Conservation (phyloP, 2,329 filamentous ascomycete genomes). For the Setomelanomma holmii region DNA sequence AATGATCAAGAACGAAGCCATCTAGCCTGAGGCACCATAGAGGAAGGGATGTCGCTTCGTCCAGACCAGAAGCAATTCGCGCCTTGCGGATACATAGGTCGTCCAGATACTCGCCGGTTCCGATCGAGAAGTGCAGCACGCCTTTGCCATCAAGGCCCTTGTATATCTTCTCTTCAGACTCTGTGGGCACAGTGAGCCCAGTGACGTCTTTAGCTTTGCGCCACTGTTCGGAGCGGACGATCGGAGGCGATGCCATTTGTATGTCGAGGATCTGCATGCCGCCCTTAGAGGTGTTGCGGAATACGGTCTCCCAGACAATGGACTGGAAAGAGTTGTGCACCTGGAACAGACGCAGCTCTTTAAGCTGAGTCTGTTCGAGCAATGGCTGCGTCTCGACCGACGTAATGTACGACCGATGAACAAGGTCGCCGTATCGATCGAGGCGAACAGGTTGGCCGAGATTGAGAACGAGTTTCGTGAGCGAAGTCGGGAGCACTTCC, state of each 20-base stretch:
- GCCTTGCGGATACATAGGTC: slow-evolving; percentile 39
- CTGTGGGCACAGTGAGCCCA: slow-evolving; percentile 26
- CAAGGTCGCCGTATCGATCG: slow-evolving; percentile 12
- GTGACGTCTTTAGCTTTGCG: slow-evolving; percentile 27
- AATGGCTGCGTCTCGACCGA: slow-evolving; percentile 33
- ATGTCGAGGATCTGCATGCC: slow-evolving; percentile 36
- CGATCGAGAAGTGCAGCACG: slow-evolving; percentile 32
- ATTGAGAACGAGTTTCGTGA: slow-evolving; percentile 40
- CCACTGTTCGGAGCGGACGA: slow-evolving; percentile 35
- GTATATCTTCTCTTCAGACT: slow-evolving; percentile 24
- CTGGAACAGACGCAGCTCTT: slow-evolving; percentile 37
- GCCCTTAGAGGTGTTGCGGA: slow-evolving; percentile 24
- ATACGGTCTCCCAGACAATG: slow-evolving; percentile 42
- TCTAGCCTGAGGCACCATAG: slow-evolving; percentile 38
- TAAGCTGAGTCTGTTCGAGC: slow-evolving; percentile 27
- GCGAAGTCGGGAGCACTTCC: slow-evolving; percentile 22
- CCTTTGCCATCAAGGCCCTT: slow-evolving; percentile 41
- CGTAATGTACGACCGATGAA: slow-evolving; percentile 30
- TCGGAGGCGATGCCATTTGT: slow-evolving; percentile 33
- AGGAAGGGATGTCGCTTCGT: slow-evolving; percentile 29
- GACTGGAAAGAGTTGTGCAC: slow-evolving; percentile 37
- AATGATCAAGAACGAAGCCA: slow-evolving; percentile 43
- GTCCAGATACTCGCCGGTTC: slow-evolving; percentile 46
- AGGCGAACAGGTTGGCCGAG: slow-evolving; percentile 31
- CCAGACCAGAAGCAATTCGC: slow-evolving; percentile 33